Evolutionary conservation across 345 rosid species (phyloP), one percentile per base, ranked within the genome.

Genomic region (Combretum micranthum): DNA sequence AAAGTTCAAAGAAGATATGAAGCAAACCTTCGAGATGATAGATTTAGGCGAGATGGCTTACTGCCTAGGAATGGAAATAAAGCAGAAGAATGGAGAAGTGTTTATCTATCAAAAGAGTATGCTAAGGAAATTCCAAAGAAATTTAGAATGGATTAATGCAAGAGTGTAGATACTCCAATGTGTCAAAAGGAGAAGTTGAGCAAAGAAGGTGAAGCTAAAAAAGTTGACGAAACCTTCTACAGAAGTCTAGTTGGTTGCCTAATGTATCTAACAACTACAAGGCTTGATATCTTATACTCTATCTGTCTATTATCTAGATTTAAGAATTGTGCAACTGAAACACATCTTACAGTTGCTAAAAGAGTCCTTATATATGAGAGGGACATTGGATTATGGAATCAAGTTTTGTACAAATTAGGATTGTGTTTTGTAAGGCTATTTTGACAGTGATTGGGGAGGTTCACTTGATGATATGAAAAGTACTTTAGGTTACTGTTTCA

Each of bases 381-480:
- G 55, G 2, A 60, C 64, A 7, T 9, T 49, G 2, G 4, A 50
- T 13, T 32, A 9, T 20, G 64, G 56, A 1, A 22, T 60, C 21
- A 22, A 26, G 5, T 47, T 60, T 50, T n/a, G n/a, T n/a, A n/a
- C n/a, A n/a, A n/a, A 45, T 10, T 2, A 20, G 7, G 46, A 20
- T 3, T 3, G 48, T 5, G 50, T 47, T 22, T 42, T 60, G 17
- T 5, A 12, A 2, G 56, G 64, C 12, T 60, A 6, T 17, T 47
- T 21, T 7, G 61, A 63, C n/a, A 63, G 61, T 37, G 67, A 63
- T 26, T 63, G 47, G 61, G 26, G 18, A 12, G 54, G 67, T 7
- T 63, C 53, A 1, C 2, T 18, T 2, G 46, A 63, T 44, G 67
- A 63, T 18, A 54, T 54, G 60, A 63, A 42, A n/a, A 63, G 60